Evolutionary conservation across 495 filamentous ascomycete genomes (phyloP), one percentile per base, ranked within the genome.

Genomic region (Sphaerosporella brunnea): DNA sequence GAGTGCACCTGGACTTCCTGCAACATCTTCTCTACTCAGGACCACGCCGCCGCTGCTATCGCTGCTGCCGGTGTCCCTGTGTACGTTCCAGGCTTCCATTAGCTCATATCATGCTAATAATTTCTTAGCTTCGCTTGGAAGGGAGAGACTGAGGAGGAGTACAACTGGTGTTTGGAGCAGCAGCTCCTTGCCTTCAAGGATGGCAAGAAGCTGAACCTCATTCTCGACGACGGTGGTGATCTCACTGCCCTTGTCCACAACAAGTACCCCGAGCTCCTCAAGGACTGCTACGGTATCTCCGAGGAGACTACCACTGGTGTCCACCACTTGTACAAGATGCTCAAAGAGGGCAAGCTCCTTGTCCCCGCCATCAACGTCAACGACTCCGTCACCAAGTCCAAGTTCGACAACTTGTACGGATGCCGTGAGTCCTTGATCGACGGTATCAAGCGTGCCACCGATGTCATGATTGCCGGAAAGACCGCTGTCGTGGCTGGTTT

Each of bases 401-500:
- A 97, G 74, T 97, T 97, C 66, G 90, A 97, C 77, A 97, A 97
- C 75, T 73, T 96, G 48, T 97, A 96, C 75, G 92, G 92, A 56
- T 97, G 90, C 83, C 80, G 84, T 64, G 90, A 97, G 73, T 95
- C 90, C 50, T 78, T 97, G 62, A 80, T 97, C 53, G 90, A 97
- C 67, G 90, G 90, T 68, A 97, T 97, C 77, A 97, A 96, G 81
- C 88, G 90, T 70, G 90, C 90, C 48, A 97, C 90, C 63, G 90
- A 97, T 73, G 90, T 96, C 66, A 97, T 97, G 90, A 85, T 97
- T 73, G 90, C 92, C 59, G 92, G 90, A 63, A 96, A 97, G 79
- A 75, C 95, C 54, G 88, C 78, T 45, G 85, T 96, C 53, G 92
- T 97, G 58, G 90, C 90, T 56, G 90, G 90, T 64, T 97, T 80